Percentiles rank a stretch among this genome's conserved stretches.
phyloP scores from a whole-genome alignment of 805 yeast species.

The Kodamaea kakaduensis region DNA sequence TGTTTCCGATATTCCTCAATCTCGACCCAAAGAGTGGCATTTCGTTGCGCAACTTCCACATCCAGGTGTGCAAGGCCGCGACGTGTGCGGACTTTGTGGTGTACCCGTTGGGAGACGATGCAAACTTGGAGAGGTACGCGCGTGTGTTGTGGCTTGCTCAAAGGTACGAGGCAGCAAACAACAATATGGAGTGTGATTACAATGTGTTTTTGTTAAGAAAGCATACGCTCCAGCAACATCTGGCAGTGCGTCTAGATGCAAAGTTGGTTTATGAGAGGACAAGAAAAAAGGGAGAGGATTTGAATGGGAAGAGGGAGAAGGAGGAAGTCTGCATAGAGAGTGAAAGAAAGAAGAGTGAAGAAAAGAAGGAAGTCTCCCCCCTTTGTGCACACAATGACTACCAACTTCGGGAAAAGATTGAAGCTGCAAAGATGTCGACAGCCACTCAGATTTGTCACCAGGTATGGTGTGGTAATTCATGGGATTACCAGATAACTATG shows the following conservation, averaged over 20 bases:
- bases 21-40: constrained; percentile 71
- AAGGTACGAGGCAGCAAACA: constrained; percentile 17
- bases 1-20: constrained; percentile 51
- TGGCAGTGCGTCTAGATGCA: constrained; percentile 3
- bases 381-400: constrained; percentile 40
- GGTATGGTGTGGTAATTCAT: constrained; percentile 81
- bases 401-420: constrained; percentile 60
- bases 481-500: constrained; percentile 55
- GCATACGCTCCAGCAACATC: not conserved
- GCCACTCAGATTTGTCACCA: constrained; percentile 52
- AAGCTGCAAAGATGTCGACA: constrained; percentile 76
- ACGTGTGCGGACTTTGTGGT: constrained; percentile 70
- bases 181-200: constrained; percentile 9
- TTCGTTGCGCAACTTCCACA: constrained; percentile 77
- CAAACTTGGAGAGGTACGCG: constrained; percentile 20
- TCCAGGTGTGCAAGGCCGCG: constrained; percentile 79
- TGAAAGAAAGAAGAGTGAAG: not conserved
- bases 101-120: constrained; percentile 36
- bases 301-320: not conserved
- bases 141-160: constrained; percentile 39
- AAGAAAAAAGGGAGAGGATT: constrained; percentile 1
- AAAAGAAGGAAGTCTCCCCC: not conserved
- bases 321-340: not conserved
- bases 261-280: constrained; percentile 1
- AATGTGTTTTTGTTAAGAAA: constrained; percentile 22